Conservation (phyloP, 257 asterid species). For the Ballota nigra region DNA sequence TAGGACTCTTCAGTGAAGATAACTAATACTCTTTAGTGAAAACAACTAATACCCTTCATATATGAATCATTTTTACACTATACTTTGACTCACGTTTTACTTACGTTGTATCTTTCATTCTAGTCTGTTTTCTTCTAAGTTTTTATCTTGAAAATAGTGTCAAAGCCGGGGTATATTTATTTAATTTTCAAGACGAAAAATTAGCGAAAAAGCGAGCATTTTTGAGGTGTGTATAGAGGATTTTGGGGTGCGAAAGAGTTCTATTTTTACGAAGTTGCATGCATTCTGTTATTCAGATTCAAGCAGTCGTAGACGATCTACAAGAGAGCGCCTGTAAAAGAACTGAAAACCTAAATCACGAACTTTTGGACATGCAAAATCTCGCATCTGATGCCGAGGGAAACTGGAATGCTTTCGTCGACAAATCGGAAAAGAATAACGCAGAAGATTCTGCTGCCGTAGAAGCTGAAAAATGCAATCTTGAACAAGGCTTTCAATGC, state of each 20-base stretch:
- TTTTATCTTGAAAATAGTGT: too few relatives aligned
- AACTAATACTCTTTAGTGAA: too few relatives aligned
- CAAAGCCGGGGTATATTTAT: too few relatives aligned
- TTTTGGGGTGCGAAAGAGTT: not conserved
- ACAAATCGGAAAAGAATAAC: constrained; percentile 24
- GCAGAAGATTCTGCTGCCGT: constrained; percentile 29
- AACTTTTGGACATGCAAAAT: constrained; percentile 31
- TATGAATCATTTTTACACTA: too few relatives aligned
- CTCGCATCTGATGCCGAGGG: constrained; percentile 31
- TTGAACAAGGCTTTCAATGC: constrained; percentile 34
- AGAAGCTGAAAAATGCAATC: constrained; percentile 30
- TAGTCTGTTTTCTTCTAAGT: not conserved
- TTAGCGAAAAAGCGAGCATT: too few relatives aligned
- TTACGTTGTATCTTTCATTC: not conserved
- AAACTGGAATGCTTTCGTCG: constrained; percentile 33
- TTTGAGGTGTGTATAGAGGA: too few relatives aligned
- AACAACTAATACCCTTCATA: not conserved
- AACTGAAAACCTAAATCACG: constrained; percentile 31
- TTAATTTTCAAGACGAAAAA: too few relatives aligned
- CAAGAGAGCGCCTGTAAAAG: constrained; percentile 29
- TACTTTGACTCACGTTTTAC: too few relatives aligned
- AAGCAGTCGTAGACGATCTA: constrained; percentile 34
- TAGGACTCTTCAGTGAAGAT: too few relatives aligned
- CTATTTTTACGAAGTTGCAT: not conserved
- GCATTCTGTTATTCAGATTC: constrained; percentile 34